Evolutionary conservation across 352 stramenopile species (phyloP), one percentile per base, ranked within the genome.

Genomic region (Phytopythium vexans): DNA sequence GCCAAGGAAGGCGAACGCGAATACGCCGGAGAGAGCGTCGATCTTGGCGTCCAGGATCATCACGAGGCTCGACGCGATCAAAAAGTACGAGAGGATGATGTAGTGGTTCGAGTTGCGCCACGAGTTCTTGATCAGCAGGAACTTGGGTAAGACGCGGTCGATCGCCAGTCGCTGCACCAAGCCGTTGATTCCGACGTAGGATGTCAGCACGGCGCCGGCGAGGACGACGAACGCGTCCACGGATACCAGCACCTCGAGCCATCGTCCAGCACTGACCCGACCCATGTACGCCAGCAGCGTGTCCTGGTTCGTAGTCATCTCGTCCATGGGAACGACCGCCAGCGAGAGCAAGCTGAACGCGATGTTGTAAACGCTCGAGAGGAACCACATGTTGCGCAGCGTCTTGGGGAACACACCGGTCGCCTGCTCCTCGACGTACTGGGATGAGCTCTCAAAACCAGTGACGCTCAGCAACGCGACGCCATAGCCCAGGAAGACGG

Each of bases 391-490:
- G 60, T 87, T 88, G 35, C 73, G 78, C 36, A 95, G 66, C 8
- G 82, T 94, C 61, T 89, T 88, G 1, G 77, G 74, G 53, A 95
- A 96, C 1, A 92, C 85, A 2, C 86, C 82, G 1, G 73, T 66
- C 10, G 64, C 72, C 49, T 95, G 84, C 56, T 92, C 80, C 60
- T 96, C 84, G 32, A 96, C 77, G 58, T 93, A 95, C 58, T 95
- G 83, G 12, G 81, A 70, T 42, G 70, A 84, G 31, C 66, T 89
- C 61, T 96, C 88, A 52, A 96, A 96, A 3, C 88, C 88, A 3
- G 73, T 89, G 49, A 95, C 78, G 45, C 86, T 75, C 8, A 96
- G 71, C 68, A 96, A 82, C 12, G 84, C 84, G 1, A 62, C 57
- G 6, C 61, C 74, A 32, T 79, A 82, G 27, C 82, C 82, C 41